phyloP scores from a whole-genome alignment of 108 stramenopile genomes.

The Tribonema minus region DNA sequence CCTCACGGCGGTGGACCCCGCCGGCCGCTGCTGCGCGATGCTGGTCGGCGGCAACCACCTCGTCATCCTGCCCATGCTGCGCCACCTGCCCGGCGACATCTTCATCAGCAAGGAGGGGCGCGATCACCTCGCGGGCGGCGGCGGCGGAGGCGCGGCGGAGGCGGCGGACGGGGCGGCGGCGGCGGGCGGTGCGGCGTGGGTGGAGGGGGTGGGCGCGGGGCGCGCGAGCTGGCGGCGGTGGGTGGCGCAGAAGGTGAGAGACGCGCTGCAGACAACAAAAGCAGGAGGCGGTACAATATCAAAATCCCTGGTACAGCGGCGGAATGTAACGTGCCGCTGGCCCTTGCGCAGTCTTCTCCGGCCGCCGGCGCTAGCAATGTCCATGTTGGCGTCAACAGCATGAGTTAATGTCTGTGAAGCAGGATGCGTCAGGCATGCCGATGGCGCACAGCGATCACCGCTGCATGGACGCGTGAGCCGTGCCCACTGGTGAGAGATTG shows the following conservation, averaged over 20 bases:
- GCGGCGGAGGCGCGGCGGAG: neutral
- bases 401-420: no score
- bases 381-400: no score
- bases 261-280: no score
- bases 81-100: neutral
- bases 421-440: no score
- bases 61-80: constrained; percentile 5
- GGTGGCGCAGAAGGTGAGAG: neutral
- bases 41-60: constrained; percentile 25
- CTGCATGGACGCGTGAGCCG: no score
- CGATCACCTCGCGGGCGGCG: neutral
- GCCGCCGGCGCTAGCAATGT: no score
- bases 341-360: no score
- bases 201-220: neutral
- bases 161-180: neutral
- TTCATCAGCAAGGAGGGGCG: constrained; percentile 11
- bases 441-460: no score
- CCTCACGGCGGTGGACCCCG: constrained; percentile 4
- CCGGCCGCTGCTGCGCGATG: constrained; percentile 13
- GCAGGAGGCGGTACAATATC: no score
- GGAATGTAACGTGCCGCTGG: no score
- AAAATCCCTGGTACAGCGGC: no score
- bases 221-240: neutral
- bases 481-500: no score
- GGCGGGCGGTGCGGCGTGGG: neutral